Percentiles rank a stretch among this genome's conserved stretches.
Conservation (phyloP, 1,139 yeast genomes). For the Kodamaea sp. region DNA sequence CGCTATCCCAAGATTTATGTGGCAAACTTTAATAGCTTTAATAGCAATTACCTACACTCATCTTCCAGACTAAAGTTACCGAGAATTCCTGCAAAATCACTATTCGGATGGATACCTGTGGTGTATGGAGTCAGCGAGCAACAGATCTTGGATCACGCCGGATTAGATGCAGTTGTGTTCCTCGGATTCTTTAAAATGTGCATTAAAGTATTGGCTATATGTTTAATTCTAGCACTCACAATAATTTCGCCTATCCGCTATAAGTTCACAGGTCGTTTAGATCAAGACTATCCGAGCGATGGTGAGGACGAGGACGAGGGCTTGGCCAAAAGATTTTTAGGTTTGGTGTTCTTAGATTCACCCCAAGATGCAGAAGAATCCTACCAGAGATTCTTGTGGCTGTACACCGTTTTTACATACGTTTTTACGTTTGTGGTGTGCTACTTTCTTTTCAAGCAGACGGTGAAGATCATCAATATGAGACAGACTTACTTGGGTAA, state of each 20-base stretch:
- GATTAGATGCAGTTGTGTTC: conserved; percentile 90
- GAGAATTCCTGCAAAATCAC: conserved; percentile 39
- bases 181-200: conserved; percentile 79
- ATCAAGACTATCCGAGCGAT: conserved; percentile 51
- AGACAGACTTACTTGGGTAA: conserved; percentile 84
- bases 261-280: conserved; percentile 68
- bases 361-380: conserved; percentile 11
- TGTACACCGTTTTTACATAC: conserved; percentile 86
- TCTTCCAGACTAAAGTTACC: conserved; percentile 43
- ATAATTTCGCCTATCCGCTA: conserved; percentile 76
- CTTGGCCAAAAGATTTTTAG: conserved; percentile 1
- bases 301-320: conserved; percentile 26
- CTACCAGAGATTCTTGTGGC: conserved; percentile 23
- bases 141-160: conserved; percentile 84
- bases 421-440: conserved; percentile 73
- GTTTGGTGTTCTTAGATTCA: not conserved
- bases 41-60: conserved; percentile 47
- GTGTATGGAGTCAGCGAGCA: conserved; percentile 67
- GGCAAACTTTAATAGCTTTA: conserved; percentile 46
- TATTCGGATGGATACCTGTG: conserved; percentile 80
- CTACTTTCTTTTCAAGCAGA: conserved; percentile 62
- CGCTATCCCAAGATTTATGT: conserved; percentile 75
- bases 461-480: conserved; percentile 68
- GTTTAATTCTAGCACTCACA: conserved; percentile 62
- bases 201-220: conserved; percentile 57